Evolutionary conservation across 1,139 yeast species (phyloP), one percentile per base, ranked within the genome.

Genomic region (Pneumocystis carinii): DNA sequence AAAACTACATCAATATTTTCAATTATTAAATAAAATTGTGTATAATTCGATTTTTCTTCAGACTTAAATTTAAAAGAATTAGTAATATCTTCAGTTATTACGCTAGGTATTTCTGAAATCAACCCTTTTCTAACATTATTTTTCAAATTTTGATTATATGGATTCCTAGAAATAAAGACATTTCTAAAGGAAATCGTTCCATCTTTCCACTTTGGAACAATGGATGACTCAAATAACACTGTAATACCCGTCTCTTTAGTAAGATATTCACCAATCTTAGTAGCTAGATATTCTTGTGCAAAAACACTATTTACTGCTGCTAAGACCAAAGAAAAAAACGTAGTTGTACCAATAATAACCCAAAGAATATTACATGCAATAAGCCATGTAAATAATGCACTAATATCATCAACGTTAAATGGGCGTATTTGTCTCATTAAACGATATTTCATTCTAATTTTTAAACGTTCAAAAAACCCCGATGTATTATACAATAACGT

Each of bases 181-280:
- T 90, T 88, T 66, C 84, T 82, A 73, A 92, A 87, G 58, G 86
- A 82, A 64, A 92, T 88, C 68, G 83, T 85, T 0, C 97, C 95
- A 68, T 87, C 90, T 61, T 85, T 81, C 97, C 97, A 90, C 63
- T 90, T 90, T 0, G 97, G 97, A 3, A 90, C 95, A 65, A 90
- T 87, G 1, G 98, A 98, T 71, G 83, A 86, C 71, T 92, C 98
- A 71, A 92, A 92, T 0, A 89, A 84, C 14, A 92, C 96, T 0
- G 87, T 84, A 68, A 90, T 75, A n/a, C 90, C 88, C 1, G 95
- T 84, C 70, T 90, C 92, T 68, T 82, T 82, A 15, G 98, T 90
- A 65, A 92, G 81, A 64, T 87, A 76, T 70, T 87, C 87, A 10
- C 97, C 97, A 55, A 90, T 78, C 68, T 81, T 80, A 62, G 86